These are phyloP conservation scores for Pseudogymnoascus sp. DNA, from an alignment of 2,329 filamentous ascomycete genomes.

Conservation along the genomic window DNA sequence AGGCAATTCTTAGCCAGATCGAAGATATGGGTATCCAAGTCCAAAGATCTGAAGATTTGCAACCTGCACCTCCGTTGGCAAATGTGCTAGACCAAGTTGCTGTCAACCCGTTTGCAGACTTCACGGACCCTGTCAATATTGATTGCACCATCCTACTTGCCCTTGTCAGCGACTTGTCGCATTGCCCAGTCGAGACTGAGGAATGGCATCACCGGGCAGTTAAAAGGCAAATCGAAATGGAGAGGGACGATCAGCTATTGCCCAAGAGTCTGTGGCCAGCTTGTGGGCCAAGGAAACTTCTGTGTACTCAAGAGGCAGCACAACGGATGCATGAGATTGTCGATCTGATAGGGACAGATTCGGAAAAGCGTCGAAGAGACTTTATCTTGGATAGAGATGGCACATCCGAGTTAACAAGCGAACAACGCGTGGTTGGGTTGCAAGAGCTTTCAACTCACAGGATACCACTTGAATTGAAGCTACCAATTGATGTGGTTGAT, in stretches of 20 bases:
- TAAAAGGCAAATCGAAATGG: slow-evolving; percentile 49
- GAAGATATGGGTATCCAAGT: slow-evolving; percentile 36
- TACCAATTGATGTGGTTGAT: slow-evolving; percentile 49
- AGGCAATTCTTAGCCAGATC: slow-evolving; percentile 47
- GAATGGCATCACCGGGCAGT: slow-evolving; percentile 28
- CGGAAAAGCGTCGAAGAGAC: slow-evolving; percentile 46
- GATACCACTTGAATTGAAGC: slow-evolving; percentile 43
- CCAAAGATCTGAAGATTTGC: slow-evolving; percentile 23
- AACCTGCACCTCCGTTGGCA: slow-evolving; percentile 14
- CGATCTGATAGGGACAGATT: slow-evolving; percentile 48
- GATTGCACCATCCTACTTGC: slow-evolving; percentile 60
- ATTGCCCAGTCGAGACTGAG: slow-evolving; percentile 25
- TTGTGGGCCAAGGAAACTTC: slow-evolving; percentile 42
- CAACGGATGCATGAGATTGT: slow-evolving; percentile 57
- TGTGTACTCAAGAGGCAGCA: slow-evolving; percentile 55
- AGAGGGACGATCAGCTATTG: slow-evolving; percentile 50
- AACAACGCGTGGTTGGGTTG: slow-evolving; percentile 27
- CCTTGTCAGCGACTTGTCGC: slow-evolving; percentile 54
- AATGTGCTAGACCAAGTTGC: slow-evolving; percentile 27
- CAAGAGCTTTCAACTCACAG: slow-evolving; percentile 43
- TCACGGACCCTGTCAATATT: slow-evolving; percentile 42
- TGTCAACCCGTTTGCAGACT: slow-evolving; percentile 29
- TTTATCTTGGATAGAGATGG: slow-evolving; percentile 40
- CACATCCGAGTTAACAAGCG: slow-evolving; percentile 16
- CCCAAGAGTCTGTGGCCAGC: slow-evolving; percentile 54